Base-by-base conservation (phyloP, 345 rosid genomes). In the Eucalyptus melliodora region DNA sequence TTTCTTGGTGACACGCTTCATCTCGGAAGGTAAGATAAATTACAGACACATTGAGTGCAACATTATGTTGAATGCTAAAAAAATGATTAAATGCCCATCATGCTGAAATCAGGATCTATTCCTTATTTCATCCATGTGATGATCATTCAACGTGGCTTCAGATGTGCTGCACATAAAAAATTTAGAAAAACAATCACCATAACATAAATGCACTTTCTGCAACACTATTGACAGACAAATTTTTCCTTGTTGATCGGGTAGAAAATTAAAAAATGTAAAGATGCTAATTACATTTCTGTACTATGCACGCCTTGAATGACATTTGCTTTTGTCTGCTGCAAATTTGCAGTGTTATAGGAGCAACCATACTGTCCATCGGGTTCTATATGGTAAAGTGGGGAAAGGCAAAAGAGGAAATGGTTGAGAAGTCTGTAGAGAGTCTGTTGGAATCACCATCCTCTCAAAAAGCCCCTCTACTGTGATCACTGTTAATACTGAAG, bases 341-440 rank as follows among this genome's bases (percentile, higher is more conserved):
- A 27, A 13, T 86, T 50, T 55, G 87, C 92, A 93, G 94, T 69
- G 50, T 92, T 5, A 90, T 91, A 37, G 94, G 92, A 53, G 91
- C 92, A 16, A 67, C 88, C 16, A 90, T 89, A 47, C 90, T 93
- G 89, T 87, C 92, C 13, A 50, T 87, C 3, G 93, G 94, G 40
- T 93, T 93, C 72, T 90, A 91, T 47, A 90, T 90, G 44, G 91
- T 91, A 16, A 89, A 91, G 88, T 91, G 94, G 94, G 94, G 93
- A 56, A 91, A 93, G 72, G 88, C 88, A 16, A 93, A 90, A 89
- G 91, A 93, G 87, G 91, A 90, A 14, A 34, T 87, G 60, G 87
- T 13, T 56, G 90, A 90, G 40, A 91, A 90, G 42, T 50, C 3
- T 77, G 62, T 27, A n/a, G 42, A 21, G 27, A 50, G 86, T 37